Percentiles rank a stretch among this genome's conserved stretches.
Evolutionary conservation across 257 asterid species (phyloP).

Genomic region (Cinchona pubescens): DNA sequence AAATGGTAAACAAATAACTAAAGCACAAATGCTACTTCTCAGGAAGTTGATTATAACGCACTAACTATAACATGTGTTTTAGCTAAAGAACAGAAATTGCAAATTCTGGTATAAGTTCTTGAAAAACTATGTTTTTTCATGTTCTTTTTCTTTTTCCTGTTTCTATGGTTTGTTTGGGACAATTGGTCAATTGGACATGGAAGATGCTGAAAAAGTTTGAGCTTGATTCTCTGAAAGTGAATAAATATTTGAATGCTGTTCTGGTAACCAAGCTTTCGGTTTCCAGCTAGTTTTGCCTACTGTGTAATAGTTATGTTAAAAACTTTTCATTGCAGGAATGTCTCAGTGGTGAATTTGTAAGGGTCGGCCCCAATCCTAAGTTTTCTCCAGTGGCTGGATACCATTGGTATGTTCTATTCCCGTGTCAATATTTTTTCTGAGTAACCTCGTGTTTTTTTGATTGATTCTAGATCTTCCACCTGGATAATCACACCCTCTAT

Average conservation of each 20-base stretch:
- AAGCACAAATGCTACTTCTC: not conserved
- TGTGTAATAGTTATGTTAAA: conserved; percentile 1
- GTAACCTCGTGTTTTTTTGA: not conserved
- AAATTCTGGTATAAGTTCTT: not conserved
- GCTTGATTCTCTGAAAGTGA: not conserved
- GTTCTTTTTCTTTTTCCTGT: too few relatives aligned
- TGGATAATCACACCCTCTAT: not conserved
- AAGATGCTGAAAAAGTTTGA: not conserved
- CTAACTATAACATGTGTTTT: not conserved
- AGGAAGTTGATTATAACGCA: not conserved
- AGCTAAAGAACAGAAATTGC: not conserved
- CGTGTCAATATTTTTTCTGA: not conserved
- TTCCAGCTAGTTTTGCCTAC: not conserved
- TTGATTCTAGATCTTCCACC: conserved; percentile 7
- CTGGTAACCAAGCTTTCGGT: not conserved
- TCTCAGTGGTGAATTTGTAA: conserved; percentile 92
- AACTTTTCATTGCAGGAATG: conserved; percentile 57
- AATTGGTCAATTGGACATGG: not conserved
- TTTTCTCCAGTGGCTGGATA: conserved; percentile 94
- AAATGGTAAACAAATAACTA: not conserved
- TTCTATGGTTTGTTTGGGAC: not conserved
- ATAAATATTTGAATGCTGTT: not conserved
- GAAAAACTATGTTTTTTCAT: too few relatives aligned
- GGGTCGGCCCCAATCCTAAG: conserved; percentile 93
- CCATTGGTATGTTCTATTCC: conserved; percentile 61